Evolutionary conservation across 768 basidiomycete species (phyloP), one percentile per base, ranked within the genome.

Genomic region (Termitomyces sp.): DNA sequence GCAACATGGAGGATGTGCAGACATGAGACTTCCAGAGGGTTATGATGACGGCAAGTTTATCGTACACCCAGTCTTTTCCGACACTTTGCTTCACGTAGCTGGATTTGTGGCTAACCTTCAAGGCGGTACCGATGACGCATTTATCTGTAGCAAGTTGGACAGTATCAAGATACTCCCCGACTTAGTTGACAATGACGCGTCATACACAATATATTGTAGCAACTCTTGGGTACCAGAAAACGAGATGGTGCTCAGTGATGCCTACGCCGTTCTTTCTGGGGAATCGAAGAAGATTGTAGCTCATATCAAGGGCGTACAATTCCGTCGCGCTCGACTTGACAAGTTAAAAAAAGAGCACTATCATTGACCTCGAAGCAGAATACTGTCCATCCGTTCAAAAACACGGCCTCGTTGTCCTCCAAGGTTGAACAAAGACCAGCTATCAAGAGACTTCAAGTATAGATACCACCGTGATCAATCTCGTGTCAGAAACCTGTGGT

Each of bases 41-140:
- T 63, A 75, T 48, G 61, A 74, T 31, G 63, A 65, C 17, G 69
- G 74, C 32, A 64, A 69, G 12, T 83, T 79, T 62, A 73, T 77
- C 10, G 72, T 76, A 3, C 80, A 86, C 61, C 83, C 85, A 5
- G 68, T 88, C 32, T 88, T 90, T 71, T 74, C 83, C 60, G 89
- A 91, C 63, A 83, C 86, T 0, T 74, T 91, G 36, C 73, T 90
- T 36, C 90, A 91, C 60, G 79, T 83, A 40, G 83, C 88, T 0
- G 90, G 90, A 3, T 89, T 91, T 71, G 73, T 90, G 38, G 80
- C 84, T 29, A 92, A 91, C 69, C 68, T 84, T 67, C 80, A 78
- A 45, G 82, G 80, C 8, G 70, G 74, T 10, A 57, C 75, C 32
- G 74, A 81, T 32, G 81, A 88, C 57, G 86, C 80, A 1, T 87